Percentiles rank a stretch among this genome's conserved stretches.
Evolutionary conservation across 805 yeast species (phyloP).

Genomic region (Metschnikowia drakensbergensis): DNA sequence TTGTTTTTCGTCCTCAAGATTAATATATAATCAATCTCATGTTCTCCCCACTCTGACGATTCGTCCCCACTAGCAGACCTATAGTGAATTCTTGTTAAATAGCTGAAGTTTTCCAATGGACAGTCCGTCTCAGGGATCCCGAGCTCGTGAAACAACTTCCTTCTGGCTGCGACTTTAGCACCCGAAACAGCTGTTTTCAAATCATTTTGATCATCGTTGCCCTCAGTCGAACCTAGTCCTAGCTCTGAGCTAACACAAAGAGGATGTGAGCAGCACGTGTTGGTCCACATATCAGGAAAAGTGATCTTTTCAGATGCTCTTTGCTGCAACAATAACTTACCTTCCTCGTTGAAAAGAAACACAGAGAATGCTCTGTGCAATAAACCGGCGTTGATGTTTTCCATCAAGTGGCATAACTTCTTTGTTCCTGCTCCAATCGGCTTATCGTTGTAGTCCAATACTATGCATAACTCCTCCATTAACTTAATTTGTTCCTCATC

Average conservation of each 20-base stretch:
- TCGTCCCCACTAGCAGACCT: constrained; percentile 74
- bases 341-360: constrained; percentile 78
- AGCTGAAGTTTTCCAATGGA: constrained; percentile 68
- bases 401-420: constrained; percentile 84
- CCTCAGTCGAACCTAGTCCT: constrained; percentile 40
- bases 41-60: constrained; percentile 82
- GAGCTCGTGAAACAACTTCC: constrained; percentile 89
- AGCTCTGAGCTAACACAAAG: constrained; percentile 77
- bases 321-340: constrained; percentile 82
- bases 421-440: constrained; percentile 95
- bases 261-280: constrained; percentile 98
- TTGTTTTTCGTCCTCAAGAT: constrained; percentile 57
- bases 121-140: constrained; percentile 67
- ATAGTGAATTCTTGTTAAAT: constrained; percentile 91
- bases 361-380: constrained; percentile 95
- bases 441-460: constrained; percentile 77
- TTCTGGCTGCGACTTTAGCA: constrained; percentile 80
- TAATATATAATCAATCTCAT: constrained; percentile 92
- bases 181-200: constrained; percentile 67
- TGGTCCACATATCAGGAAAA: constrained; percentile 96
- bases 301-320: constrained; percentile 96
- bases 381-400: constrained; percentile 78
- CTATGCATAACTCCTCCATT: constrained; percentile 97
- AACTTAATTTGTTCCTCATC: constrained; percentile 90
- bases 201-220: constrained; percentile 20